These are phyloP conservation scores for Garcia nutans DNA, from an alignment of 345 rosid species.

Conservation along the genomic window DNA sequence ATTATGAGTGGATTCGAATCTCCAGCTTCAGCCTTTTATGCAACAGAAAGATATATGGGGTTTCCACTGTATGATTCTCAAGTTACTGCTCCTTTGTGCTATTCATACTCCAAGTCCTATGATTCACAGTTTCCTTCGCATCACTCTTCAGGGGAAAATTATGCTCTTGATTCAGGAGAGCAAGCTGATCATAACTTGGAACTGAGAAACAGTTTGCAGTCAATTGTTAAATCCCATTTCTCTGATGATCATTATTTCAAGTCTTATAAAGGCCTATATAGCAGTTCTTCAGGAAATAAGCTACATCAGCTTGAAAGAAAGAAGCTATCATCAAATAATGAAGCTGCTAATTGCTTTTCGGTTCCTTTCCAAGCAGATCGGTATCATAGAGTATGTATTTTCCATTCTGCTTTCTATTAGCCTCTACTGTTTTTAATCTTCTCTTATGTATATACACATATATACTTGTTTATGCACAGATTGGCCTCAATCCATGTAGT, in stretches of 20 bases:
- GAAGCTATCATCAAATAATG: slow-evolving; percentile 11
- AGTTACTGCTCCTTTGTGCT: slow-evolving; percentile 14
- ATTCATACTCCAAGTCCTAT: slow-evolving; percentile 21
- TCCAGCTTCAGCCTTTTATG: slow-evolving; percentile 53
- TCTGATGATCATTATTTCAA: slow-evolving; percentile 16
- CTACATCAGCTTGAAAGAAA: slow-evolving; percentile 8
- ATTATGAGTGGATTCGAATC: slow-evolving; percentile 45
- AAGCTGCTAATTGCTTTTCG: slow-evolving; percentile 14
- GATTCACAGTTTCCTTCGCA: slow-evolving; percentile 32
- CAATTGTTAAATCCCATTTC: slow-evolving; percentile 28
- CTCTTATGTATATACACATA: no score
- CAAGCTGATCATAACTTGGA: slow-evolving; percentile 22
- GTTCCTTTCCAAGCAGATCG: slow-evolving; percentile 44
- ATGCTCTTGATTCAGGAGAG: slow-evolving; percentile 18
- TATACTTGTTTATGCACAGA: slow-evolving; percentile 22
- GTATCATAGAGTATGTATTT: slow-evolving; percentile 47
- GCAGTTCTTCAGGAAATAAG: slow-evolving; percentile 21
- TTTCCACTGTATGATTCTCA: slow-evolving; percentile 37
- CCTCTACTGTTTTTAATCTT: neutral
- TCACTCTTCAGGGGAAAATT: slow-evolving; percentile 20
- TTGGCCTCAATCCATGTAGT: slow-evolving; percentile 21
- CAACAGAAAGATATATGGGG: slow-evolving; percentile 55
- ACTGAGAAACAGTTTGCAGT: slow-evolving; percentile 24
- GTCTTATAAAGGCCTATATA: slow-evolving; percentile 14
- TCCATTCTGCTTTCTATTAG: neutral